phyloP scores from a whole-genome alignment of 2,329 filamentous ascomycete genomes.

The Neonectria coccinea region DNA sequence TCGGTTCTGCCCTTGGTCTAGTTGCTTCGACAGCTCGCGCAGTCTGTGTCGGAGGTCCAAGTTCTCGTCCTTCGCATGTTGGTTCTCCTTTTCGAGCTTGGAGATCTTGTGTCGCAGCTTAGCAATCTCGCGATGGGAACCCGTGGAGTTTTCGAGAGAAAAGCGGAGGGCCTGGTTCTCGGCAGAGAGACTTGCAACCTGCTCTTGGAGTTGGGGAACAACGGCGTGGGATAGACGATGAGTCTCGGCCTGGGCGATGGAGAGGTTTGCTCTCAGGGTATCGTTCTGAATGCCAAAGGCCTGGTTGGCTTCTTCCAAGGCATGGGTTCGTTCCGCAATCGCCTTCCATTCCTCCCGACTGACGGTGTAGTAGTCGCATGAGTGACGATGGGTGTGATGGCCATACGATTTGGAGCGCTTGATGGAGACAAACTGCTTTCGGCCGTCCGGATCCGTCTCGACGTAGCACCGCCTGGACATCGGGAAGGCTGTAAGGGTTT shows the following conservation, averaged over 20 bases:
- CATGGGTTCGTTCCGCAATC: constrained; percentile 52
- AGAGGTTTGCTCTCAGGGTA: constrained; percentile 52
- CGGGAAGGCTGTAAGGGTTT: constrained; percentile 20
- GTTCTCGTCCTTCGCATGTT: constrained; percentile 52
- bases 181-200: constrained; percentile 51
- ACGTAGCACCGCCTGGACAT: constrained; percentile 55
- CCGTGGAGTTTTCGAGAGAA: constrained; percentile 50
- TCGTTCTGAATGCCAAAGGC: constrained; percentile 49
- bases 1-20: constrained; percentile 47
- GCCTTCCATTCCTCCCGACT: constrained; percentile 53
- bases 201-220: constrained; percentile 53
- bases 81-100: constrained; percentile 54
- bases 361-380: constrained; percentile 52
- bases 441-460: constrained; percentile 51
- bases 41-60: constrained; percentile 50
- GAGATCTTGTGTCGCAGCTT: constrained; percentile 50
- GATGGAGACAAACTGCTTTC: constrained; percentile 53
- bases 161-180: constrained; percentile 56
- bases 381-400: constrained; percentile 47
- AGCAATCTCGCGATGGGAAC: constrained; percentile 47
- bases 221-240: constrained; percentile 49
- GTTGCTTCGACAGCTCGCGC: constrained; percentile 50
- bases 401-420: constrained; percentile 55
- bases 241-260: constrained; percentile 51
- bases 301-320: constrained; percentile 52